These are phyloP conservation scores for Aspergillus carbonarius DNA, from an alignment of 2,329 filamentous ascomycete genomes.

Conservation along the genomic window DNA sequence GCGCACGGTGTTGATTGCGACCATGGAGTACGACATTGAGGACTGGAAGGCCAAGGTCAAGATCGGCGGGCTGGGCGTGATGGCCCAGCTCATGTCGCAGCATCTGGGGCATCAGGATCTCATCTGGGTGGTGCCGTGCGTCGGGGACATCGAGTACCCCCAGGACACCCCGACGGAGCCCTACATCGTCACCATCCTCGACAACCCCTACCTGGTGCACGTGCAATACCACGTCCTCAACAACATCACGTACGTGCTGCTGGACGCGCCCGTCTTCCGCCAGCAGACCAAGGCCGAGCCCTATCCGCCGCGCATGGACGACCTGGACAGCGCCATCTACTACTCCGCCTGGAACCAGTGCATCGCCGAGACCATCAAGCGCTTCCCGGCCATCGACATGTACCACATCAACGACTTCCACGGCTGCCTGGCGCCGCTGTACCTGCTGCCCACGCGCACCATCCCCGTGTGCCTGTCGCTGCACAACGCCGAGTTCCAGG, in stretches of 20 bases:
- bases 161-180: slow-evolving; percentile 57
- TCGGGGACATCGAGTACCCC: slow-evolving; percentile 64
- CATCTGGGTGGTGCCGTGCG: slow-evolving; percentile 62
- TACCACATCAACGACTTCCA: slow-evolving; percentile 68
- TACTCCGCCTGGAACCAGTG: slow-evolving; percentile 70
- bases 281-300: slow-evolving; percentile 62
- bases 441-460: slow-evolving; percentile 58
- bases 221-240: slow-evolving; percentile 62
- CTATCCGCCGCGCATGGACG: slow-evolving; percentile 67
- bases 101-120: slow-evolving; percentile 63
- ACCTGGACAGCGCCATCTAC: slow-evolving; percentile 64
- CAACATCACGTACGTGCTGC: slow-evolving; percentile 67
- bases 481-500: slow-evolving; percentile 68
- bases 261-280: slow-evolving; percentile 66
- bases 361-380: slow-evolving; percentile 61
- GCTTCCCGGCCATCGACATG: slow-evolving; percentile 58
- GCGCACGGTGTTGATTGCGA: slow-evolving; percentile 63
- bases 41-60: slow-evolving; percentile 70
- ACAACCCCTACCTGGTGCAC: slow-evolving; percentile 58
- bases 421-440: slow-evolving; percentile 61
- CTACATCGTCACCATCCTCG: slow-evolving; percentile 62
- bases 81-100: slow-evolving; percentile 68
- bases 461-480: slow-evolving; percentile 63
- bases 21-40: slow-evolving; percentile 70
- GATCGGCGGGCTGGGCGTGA: slow-evolving; percentile 67